Evolutionary conservation across 1,284 basidiomycete genomes (phyloP).

Genomic region (Trichosporon ovoides): DNA sequence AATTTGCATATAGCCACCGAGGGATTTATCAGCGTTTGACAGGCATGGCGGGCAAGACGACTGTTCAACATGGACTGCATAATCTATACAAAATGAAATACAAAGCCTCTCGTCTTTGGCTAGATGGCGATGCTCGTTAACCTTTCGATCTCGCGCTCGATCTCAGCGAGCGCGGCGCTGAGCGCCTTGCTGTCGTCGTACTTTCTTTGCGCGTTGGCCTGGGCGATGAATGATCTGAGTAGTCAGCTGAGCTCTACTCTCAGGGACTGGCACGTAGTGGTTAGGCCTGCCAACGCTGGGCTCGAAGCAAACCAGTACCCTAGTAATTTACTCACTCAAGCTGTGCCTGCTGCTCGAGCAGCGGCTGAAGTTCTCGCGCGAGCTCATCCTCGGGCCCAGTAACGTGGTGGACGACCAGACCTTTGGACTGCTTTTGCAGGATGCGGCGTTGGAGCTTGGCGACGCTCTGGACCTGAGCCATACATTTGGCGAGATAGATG

Average conservation of each 20-base stretch:
- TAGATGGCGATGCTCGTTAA: conserved; percentile 44
- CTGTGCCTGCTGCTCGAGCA: conserved; percentile 83
- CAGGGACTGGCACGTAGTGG: too few relatives aligned
- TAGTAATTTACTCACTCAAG: conserved; percentile 57
- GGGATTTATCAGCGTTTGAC: neutral
- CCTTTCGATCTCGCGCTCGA: conserved; percentile 69
- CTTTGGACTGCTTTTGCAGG: neutral
- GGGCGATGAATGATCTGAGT: conserved; percentile 52
- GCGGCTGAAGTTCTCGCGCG: conserved; percentile 68
- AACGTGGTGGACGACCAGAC: neutral
- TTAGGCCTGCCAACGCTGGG: too few relatives aligned
- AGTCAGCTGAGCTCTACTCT: too few relatives aligned
- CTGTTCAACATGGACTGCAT: neutral
- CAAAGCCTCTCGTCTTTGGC: conserved; percentile 6
- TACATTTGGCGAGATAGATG: conserved; percentile 1
- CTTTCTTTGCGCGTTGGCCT: conserved; percentile 75
- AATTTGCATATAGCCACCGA: neutral
- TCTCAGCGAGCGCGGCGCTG: conserved; percentile 67
- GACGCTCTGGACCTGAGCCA: neutral
- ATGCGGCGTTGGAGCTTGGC: conserved; percentile 1
- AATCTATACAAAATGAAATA: conserved; percentile 3
- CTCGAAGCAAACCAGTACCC: neutral
- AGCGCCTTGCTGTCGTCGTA: conserved; percentile 82
- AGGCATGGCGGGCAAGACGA: neutral
- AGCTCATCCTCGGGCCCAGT: conserved; percentile 53